A percentile compares a stretch with the other conserved stretches of the same genome.
Evolutionary conservation across 768 basidiomycete species (phyloP).

Genomic region (Phylloporus arenicola): DNA sequence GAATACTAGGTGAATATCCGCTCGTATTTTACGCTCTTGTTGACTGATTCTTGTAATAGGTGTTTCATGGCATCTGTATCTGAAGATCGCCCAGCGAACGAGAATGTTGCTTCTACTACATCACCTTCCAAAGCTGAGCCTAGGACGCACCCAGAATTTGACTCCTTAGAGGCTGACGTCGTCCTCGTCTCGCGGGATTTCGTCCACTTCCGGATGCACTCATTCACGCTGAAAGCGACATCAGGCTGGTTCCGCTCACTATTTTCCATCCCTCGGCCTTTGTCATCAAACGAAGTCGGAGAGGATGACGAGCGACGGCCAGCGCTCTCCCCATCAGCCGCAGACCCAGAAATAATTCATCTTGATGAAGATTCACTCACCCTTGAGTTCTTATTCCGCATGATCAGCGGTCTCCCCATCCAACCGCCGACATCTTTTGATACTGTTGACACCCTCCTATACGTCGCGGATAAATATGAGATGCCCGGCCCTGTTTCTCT

Average conservation of each 20-base stretch:
- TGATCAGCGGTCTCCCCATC: constrained; percentile 57
- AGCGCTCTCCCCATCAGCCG: constrained; percentile 8
- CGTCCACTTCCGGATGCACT: constrained; percentile 52
- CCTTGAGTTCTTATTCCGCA: constrained; percentile 52
- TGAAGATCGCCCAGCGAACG: constrained; percentile 5
- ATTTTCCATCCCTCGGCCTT: constrained; percentile 49
- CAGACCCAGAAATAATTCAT: constrained; percentile 38
- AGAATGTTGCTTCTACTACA: not conserved
- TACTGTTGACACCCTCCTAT: constrained; percentile 50
- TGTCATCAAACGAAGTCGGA: not conserved
- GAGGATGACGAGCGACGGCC: not conserved
- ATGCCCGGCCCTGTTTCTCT: constrained; percentile 62
- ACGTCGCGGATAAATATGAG: constrained; percentile 65
- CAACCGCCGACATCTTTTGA: constrained; percentile 47
- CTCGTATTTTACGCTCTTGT: not conserved
- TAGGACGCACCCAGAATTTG: constrained; percentile 45
- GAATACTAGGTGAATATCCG: not conserved
- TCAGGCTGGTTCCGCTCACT: constrained; percentile 56
- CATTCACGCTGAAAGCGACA: constrained; percentile 53
- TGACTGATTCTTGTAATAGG: not conserved
- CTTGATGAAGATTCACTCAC: constrained; percentile 53
- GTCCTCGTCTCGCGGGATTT: constrained; percentile 47
- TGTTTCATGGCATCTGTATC: constrained; percentile 13
- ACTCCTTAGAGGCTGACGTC: constrained; percentile 50
- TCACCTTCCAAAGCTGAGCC: constrained; percentile 5